Percentiles rank a stretch among this genome's conserved stretches.
Evolutionary conservation across 2,329 filamentous ascomycete species (phyloP).

Genomic region (Diplocarpon rosae): DNA sequence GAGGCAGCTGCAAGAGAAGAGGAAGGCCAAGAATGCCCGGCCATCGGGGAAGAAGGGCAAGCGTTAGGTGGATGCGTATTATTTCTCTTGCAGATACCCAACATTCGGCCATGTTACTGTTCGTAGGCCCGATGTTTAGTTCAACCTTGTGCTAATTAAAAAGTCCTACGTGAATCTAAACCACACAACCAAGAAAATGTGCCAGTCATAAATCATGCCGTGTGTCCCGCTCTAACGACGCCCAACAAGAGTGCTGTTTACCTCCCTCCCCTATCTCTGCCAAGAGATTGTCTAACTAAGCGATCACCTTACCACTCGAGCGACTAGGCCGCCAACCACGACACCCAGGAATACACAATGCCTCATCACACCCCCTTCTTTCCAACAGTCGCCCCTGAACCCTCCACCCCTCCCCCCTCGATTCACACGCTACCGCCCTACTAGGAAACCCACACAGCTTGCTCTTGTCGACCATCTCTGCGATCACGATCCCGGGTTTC

Average conservation of each 20-base stretch:
- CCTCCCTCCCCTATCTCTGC: neutral
- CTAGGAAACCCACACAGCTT: slow-evolving; percentile 1
- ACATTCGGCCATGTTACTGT: no score
- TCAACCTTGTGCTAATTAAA: neutral
- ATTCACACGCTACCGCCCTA: neutral
- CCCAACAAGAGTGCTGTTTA: slow-evolving; percentile 6
- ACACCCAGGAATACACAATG: slow-evolving; percentile 7
- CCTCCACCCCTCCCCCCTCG: neutral
- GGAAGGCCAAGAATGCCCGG: slow-evolving; percentile 78
- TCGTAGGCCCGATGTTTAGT: neutral
- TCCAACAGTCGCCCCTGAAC: neutral
- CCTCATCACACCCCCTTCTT: neutral
- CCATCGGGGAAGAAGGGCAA: slow-evolving; percentile 48
- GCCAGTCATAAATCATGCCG: neutral
- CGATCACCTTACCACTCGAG: slow-evolving; percentile 2
- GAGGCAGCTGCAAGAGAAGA: slow-evolving; percentile 64
- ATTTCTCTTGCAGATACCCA: slow-evolving; percentile 4
- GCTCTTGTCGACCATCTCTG: slow-evolving; percentile 2
- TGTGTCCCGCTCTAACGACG: neutral
- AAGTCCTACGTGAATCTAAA: neutral
- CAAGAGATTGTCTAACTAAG: neutral
- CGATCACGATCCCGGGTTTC: slow-evolving; percentile 2
- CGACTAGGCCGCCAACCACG: no score
- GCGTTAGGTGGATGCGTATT: slow-evolving; percentile 9
- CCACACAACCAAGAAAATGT: no score